Evolutionary conservation across 257 asterid genomes (phyloP), one percentile per base, ranked within the genome.

Genomic region (Ajuga chamaepitys): DNA sequence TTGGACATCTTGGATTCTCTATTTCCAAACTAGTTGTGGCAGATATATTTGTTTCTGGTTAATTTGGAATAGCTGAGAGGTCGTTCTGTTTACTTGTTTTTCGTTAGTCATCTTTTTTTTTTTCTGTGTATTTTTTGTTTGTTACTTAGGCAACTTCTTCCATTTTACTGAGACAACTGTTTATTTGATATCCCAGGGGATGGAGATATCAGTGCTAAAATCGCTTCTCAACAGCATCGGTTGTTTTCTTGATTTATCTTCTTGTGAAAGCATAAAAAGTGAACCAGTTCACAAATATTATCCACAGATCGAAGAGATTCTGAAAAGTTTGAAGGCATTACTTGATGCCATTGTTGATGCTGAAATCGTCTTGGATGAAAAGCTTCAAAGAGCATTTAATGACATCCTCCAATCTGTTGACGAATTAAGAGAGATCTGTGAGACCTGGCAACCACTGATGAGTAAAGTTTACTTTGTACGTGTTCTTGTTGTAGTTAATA

Each of bases 401-500:
- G 86, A 80, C 63, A 83, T 85, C 50, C 71, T 71, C 70, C 90
- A 77, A 44, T 80, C 77, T 62, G 83, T 85, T 68, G 88, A 82
- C 68, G 95, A 85, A 44, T 71, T 86, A 73, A 82, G 77, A 70
- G 87, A 85, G 62, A 79, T 81, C 44, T 85, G 83, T 66, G 88
- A 78, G 54, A 80, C 62, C 71, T 83, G 89, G 89, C 85, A 82
- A 51, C 84, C 87, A 50, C 68, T 90, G 73, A 87, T 81, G 95
- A 90, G 95, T 78, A 90, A 87, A 85, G 69, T 85, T 61, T 85
- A 83, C 82, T 87, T 85, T 79, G 97, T 90, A 83, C 3, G 97
- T 84, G 70, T 66, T 51, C 35, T 17, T 51, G 21, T 64, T 42
- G 9, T 21, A 46, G 48, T 42, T 11, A 4, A 12, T 7, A 28